These are phyloP conservation scores for Litchi chinensis DNA, from an alignment of 345 rosid genomes.

Conservation along the genomic window DNA sequence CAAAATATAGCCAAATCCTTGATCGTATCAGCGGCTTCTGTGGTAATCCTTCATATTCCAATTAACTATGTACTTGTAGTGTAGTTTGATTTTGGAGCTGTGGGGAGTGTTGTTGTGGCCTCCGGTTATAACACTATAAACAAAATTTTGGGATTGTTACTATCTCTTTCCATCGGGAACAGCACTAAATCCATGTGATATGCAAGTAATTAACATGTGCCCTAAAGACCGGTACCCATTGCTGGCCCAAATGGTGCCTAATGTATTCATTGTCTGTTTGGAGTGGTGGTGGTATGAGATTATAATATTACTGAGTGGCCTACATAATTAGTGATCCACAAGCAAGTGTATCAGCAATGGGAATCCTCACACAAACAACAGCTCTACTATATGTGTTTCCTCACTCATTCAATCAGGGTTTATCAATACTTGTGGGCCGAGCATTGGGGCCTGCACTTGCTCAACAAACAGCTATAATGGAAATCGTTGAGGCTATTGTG, in stretches of 20 bases:
- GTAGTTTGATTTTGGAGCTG: conserved; percentile 27
- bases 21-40: neutral
- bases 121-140: conserved; percentile 26
- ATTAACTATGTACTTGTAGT: conserved; percentile 32
- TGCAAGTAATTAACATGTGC: neutral
- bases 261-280: conserved; percentile 33
- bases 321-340: conserved; percentile 30
- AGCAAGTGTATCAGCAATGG: conserved; percentile 40
- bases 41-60: conserved; percentile 32
- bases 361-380: conserved; percentile 27
- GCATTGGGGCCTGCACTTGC: no score
- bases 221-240: conserved; percentile 26
- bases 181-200: conserved; percentile 40
- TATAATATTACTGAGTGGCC: conserved; percentile 35
- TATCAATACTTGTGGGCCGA: no score
- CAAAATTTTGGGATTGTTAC: conserved; percentile 25
- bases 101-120: conserved; percentile 35
- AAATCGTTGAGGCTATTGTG: no score
- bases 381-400: conserved; percentile 35
- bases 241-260: conserved; percentile 29
- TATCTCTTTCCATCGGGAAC: conserved; percentile 18
- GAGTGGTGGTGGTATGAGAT: conserved; percentile 55
- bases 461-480: no score
- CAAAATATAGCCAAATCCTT: no score
- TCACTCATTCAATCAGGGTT: no score